phyloP scores from a whole-genome alignment of 2,329 filamentous ascomycete species.

The Tolypocladium album region DNA sequence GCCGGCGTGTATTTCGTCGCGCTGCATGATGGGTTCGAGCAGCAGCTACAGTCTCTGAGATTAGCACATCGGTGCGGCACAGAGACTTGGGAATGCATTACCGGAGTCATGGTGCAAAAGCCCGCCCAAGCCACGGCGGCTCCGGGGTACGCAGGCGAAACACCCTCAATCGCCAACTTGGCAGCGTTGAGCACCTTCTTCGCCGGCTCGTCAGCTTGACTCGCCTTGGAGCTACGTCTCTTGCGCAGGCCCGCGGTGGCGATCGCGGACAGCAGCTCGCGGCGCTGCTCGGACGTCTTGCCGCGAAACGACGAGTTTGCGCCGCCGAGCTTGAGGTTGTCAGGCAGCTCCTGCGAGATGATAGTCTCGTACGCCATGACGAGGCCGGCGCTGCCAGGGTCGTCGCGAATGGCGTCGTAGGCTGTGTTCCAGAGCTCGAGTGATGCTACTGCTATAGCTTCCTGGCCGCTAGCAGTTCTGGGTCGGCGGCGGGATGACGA shows the following conservation, averaged over 20 bases:
- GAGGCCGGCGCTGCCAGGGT: constrained; percentile 16
- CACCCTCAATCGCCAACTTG: constrained; percentile 14
- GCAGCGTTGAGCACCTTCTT: constrained; percentile 15
- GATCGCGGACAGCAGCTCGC: constrained; percentile 18
- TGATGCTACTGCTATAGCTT: constrained; percentile 8
- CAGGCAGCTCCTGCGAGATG: constrained; percentile 22
- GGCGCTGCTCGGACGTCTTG: constrained; percentile 13
- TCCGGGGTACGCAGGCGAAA: constrained; percentile 15
- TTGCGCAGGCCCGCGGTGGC: constrained; percentile 17
- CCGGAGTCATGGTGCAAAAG: constrained; percentile 25
- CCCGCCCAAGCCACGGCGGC: constrained; percentile 23
- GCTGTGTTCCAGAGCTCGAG: constrained; percentile 23
- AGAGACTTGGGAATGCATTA: constrained; percentile 7
- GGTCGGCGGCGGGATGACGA: background rate
- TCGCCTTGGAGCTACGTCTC: constrained; percentile 14
- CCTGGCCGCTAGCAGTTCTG: background rate
- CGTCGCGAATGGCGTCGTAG: constrained; percentile 20
- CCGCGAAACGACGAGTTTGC: constrained; percentile 14
- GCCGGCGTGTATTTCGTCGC: constrained; percentile 17
- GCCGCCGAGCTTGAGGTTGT: constrained; percentile 16
- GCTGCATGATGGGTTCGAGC: constrained; percentile 22
- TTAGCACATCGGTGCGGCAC: background rate
- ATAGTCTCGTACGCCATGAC: constrained; percentile 25
- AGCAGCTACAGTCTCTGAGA: constrained; percentile 15
- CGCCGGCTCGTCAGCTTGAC: constrained; percentile 16